Evolutionary conservation across 164 flowering plant genomes (phyloP).

Genomic region (Echeveria elegans): DNA sequence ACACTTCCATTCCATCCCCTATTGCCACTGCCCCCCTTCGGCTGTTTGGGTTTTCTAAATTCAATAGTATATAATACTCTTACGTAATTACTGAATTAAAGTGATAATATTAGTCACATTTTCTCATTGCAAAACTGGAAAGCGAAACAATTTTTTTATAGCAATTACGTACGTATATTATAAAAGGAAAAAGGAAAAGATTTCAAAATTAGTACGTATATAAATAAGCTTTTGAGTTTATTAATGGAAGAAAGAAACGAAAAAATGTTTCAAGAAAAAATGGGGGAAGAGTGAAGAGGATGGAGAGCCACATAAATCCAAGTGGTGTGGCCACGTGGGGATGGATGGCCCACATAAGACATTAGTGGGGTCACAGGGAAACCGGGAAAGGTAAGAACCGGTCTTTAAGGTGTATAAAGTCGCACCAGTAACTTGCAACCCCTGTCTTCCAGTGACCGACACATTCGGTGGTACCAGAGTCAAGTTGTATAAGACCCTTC

Average conservation of each 20-base stretch:
- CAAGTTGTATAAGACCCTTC: background rate
- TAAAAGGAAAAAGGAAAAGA: too few relatives aligned
- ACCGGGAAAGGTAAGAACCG: constrained; percentile 30
- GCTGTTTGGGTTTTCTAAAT: too few relatives aligned
- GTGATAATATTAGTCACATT: too few relatives aligned
- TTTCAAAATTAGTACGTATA: too few relatives aligned
- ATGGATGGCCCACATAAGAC: constrained; percentile 4
- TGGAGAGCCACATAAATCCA: constrained; percentile 19
- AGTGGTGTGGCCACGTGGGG: constrained; percentile 24
- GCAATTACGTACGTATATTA: too few relatives aligned
- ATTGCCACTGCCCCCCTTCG: too few relatives aligned
- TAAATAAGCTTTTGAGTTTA: background rate
- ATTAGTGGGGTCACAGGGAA: constrained; percentile 29
- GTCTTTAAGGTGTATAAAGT: constrained; percentile 33
- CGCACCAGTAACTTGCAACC: constrained; percentile 23
- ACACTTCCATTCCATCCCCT: too few relatives aligned
- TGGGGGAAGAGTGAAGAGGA: constrained; percentile 9
- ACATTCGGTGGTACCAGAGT: constrained; percentile 24
- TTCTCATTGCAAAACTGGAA: too few relatives aligned
- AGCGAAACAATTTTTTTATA: too few relatives aligned
- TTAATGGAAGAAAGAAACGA: constrained; percentile 16
- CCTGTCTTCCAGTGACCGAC: constrained; percentile 23
- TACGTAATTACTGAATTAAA: too few relatives aligned
- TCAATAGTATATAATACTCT: too few relatives aligned
- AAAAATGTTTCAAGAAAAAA: too few relatives aligned